Evolutionary conservation across 2,329 filamentous ascomycete species (phyloP).

Genomic region (Lachnellula suecica): DNA sequence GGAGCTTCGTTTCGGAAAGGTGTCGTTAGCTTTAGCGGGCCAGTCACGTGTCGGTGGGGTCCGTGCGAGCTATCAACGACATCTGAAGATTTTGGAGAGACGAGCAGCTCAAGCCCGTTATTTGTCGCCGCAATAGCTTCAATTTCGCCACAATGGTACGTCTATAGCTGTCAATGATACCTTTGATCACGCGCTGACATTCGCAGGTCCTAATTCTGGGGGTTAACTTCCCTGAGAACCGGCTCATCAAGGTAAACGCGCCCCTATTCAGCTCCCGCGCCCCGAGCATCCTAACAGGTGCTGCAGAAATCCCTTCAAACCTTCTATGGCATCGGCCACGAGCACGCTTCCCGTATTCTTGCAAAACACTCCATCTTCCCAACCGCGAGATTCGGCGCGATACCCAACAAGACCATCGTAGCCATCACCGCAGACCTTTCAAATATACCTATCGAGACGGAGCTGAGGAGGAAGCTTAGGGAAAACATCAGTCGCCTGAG

Average conservation of each 20-base stretch:
- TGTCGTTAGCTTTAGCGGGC: conserved; percentile 25
- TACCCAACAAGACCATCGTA: conserved; percentile 75
- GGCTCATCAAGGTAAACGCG: conserved; percentile 81
- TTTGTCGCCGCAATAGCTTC: conserved; percentile 2
- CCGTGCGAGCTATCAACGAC: conserved; percentile 15
- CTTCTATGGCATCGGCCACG: conserved; percentile 83
- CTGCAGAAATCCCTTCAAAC: conserved; percentile 70
- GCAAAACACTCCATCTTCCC: conserved; percentile 88
- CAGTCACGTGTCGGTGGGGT: conserved; percentile 19
- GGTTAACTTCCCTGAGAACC: conserved; percentile 79
- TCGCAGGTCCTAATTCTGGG: conserved; percentile 73
- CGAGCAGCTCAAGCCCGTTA: not conserved
- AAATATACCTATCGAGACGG: conserved; percentile 91
- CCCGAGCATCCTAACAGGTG: conserved; percentile 1
- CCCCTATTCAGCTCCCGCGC: conserved; percentile 1
- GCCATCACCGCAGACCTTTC: conserved; percentile 83
- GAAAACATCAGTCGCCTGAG: conserved; percentile 85
- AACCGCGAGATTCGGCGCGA: conserved; percentile 71
- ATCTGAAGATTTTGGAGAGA: not conserved
- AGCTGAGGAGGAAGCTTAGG: conserved; percentile 72
- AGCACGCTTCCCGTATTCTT: conserved; percentile 71
- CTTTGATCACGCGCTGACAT: conserved; percentile 7
- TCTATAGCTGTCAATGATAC: not conserved
- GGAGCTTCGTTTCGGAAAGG: conserved; percentile 26
- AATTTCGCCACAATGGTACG: conserved; percentile 26